Evolutionary conservation across 805 yeast genomes (phyloP).

Genomic region (Yarrowia hollandica): DNA sequence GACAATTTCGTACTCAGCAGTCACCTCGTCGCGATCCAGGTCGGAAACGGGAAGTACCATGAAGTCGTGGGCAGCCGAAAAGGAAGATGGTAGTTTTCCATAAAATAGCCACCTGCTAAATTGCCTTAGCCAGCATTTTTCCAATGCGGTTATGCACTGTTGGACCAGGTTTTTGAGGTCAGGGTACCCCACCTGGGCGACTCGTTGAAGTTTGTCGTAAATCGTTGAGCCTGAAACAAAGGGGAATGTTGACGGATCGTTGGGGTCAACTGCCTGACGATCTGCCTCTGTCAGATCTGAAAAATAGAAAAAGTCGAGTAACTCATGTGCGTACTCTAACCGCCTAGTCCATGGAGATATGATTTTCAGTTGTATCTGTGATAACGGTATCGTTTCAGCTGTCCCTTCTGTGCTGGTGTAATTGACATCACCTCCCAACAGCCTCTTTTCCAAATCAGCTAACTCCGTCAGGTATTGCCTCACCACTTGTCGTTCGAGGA

Average conservation of each 20-base stretch:
- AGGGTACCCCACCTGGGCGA: slow-evolving; percentile 13
- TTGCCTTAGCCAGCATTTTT: slow-evolving; percentile 34
- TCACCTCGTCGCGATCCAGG: not conserved
- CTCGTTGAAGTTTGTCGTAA: not conserved
- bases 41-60: slow-evolving; percentile 30
- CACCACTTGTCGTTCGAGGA: not conserved
- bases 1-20: slow-evolving; percentile 23
- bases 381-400: slow-evolving; percentile 14
- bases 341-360: slow-evolving; percentile 12
- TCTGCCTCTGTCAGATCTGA: not conserved
- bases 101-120: slow-evolving; percentile 34
- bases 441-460: slow-evolving; percentile 30
- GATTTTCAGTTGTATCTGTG: not conserved
- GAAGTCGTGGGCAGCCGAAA: slow-evolving; percentile 30
- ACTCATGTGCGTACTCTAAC: slow-evolving; percentile 1
- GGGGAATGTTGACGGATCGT: slow-evolving; percentile 5
- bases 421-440: slow-evolving; percentile 31
- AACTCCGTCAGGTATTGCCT: slow-evolving; percentile 18
- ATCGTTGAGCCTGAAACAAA: slow-evolving; percentile 15
- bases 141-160: slow-evolving; percentile 31
- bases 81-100: slow-evolving; percentile 31
- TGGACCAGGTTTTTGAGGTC: slow-evolving; percentile 20
- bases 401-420: slow-evolving; percentile 27
- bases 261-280: not conserved
- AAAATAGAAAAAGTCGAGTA: slow-evolving; percentile 10